A percentile compares a stretch with the other conserved stretches of the same genome.
Evolutionary conservation across 225 moss, liverwort and hornwort species (phyloP).

Genomic region (Thuidium tamariscinum): DNA sequence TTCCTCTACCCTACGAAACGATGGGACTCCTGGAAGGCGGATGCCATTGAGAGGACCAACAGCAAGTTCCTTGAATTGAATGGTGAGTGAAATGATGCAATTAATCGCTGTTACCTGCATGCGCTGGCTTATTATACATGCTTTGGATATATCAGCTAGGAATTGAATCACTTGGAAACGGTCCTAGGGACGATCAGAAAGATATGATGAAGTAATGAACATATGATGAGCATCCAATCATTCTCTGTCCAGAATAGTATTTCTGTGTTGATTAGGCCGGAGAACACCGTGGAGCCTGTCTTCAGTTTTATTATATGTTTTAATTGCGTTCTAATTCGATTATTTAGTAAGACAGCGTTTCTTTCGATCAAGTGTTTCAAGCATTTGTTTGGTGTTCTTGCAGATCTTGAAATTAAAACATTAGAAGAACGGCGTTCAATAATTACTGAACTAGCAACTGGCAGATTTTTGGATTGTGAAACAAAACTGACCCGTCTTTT

Average conservation of each 20-base stretch:
- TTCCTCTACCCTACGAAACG: constrained; percentile 34
- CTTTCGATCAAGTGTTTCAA: neutral
- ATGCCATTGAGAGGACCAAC: constrained; percentile 10
- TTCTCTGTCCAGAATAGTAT: neutral
- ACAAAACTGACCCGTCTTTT: neutral
- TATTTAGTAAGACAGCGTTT: neutral
- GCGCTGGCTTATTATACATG: neutral
- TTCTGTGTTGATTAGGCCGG: no score
- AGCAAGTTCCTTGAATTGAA: constrained; percentile 28
- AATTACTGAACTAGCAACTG: neutral
- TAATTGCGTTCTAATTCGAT: no score
- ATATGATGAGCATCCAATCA: neutral
- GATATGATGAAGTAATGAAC: neutral
- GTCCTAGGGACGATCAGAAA: neutral
- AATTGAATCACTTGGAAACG: neutral
- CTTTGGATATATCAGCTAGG: no score
- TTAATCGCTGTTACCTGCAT: neutral
- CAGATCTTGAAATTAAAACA: neutral
- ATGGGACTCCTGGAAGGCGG: constrained; percentile 16
- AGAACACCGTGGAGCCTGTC: neutral
- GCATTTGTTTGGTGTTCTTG: no score
- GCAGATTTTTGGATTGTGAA: neutral
- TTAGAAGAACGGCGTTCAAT: no score
- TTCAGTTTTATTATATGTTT: neutral
- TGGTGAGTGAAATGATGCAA: neutral